phyloP scores from a whole-genome alignment of 2,329 filamentous ascomycete species.

The Neonectria sp. region DNA sequence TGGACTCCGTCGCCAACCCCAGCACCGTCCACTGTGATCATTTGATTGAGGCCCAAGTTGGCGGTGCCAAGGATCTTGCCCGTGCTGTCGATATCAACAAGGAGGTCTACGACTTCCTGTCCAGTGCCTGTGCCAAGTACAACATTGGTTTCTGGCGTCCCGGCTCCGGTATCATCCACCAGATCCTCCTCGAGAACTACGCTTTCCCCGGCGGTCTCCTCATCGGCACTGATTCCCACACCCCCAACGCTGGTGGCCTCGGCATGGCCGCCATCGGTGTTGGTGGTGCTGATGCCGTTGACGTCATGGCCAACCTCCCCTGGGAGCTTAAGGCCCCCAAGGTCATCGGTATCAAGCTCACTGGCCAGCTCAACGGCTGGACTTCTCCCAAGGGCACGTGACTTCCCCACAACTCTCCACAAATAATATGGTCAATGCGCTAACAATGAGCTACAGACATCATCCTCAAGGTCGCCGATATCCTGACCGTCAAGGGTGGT shows the following conservation, averaged over 20 bases:
- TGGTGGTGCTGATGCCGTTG: slow-evolving; percentile 97
- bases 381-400: slow-evolving; percentile 88
- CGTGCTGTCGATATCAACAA: slow-evolving; percentile 96
- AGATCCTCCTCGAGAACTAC: slow-evolving; percentile 99
- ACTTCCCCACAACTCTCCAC: neutral
- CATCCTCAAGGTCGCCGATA: slow-evolving; percentile 97
- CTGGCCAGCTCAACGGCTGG: slow-evolving; percentile 91
- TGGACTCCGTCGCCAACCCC: slow-evolving; percentile 95
- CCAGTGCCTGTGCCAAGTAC: slow-evolving; percentile 96
- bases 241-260: slow-evolving; percentile 96
- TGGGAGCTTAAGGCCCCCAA: slow-evolving; percentile 99
- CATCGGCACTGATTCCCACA: slow-evolving; percentile 98
- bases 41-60: slow-evolving; percentile 97
- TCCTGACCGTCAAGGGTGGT: slow-evolving; percentile 97
- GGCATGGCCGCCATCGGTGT: slow-evolving; percentile 97
- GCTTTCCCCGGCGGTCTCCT: slow-evolving; percentile 98
- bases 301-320: slow-evolving; percentile 96
- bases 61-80: slow-evolving; percentile 93
- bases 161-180: slow-evolving; percentile 99
- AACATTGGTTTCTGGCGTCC: slow-evolving; percentile 99
- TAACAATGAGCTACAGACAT: slow-evolving; percentile 73
- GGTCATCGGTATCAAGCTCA: slow-evolving; percentile 96
- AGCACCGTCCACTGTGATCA: slow-evolving; percentile 99
- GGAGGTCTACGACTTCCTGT: slow-evolving; percentile 98
- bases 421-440: neutral